Conservation (phyloP, 2,329 filamentous ascomycete species). For the Pseudocercospora pini-densiflorae region DNA sequence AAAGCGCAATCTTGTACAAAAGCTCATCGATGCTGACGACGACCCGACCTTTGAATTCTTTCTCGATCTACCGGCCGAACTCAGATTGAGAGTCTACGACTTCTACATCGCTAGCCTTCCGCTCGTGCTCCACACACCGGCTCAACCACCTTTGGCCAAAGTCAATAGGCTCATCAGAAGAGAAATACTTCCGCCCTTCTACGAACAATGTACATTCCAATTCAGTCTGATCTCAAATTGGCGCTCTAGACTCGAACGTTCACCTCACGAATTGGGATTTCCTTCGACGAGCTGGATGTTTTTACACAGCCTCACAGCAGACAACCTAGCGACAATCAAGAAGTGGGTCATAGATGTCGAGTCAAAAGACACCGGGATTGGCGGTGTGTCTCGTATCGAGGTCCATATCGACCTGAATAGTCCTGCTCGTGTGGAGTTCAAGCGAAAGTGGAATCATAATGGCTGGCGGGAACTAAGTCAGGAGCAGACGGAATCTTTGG, state of each 20-base stretch:
- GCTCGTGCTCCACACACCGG: not conserved
- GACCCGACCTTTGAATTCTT: not conserved
- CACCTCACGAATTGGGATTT: not conserved
- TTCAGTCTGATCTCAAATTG: not conserved
- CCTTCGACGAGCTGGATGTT: not conserved
- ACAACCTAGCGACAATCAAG: not conserved
- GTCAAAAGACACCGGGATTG: not conserved
- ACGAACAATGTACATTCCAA: not conserved
- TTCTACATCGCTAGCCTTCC: conserved; percentile 15
- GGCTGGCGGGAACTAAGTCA: not conserved
- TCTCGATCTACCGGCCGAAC: conserved; percentile 12
- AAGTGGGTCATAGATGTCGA: not conserved
- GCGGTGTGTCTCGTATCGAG: not conserved
- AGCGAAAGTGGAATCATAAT: not conserved
- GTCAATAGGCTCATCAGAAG: not conserved
- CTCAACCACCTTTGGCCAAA: conserved; percentile 4
- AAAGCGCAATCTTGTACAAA: too few relatives aligned
- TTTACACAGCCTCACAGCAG: not conserved
- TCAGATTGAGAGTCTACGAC: conserved; percentile 12
- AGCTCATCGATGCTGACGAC: not conserved
- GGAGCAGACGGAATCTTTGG: not conserved
- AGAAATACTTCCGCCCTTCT: conserved; percentile 8
- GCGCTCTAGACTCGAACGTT: not conserved
- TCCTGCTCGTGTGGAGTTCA: not conserved
- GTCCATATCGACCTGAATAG: not conserved